Base-by-base conservation (phyloP, 805 yeast genomes). In the Saccharomycopsis amapae region DNA sequence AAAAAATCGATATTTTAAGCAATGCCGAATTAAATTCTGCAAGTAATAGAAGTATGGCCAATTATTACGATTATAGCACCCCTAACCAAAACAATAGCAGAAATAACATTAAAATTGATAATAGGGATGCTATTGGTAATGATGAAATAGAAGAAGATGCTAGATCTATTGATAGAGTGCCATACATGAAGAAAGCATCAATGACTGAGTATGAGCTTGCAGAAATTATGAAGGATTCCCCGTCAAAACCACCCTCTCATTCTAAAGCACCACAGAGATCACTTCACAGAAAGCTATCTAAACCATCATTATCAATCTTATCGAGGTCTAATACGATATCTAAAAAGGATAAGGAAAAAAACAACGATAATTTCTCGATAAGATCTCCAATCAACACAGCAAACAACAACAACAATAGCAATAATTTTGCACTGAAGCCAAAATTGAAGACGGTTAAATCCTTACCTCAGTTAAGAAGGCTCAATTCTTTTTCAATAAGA, bases 381-480 rank as follows among this genome's bases (percentile, higher is more conserved):
- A 5, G 20, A 32, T 30, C 35, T 12, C 46, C 37, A n/a, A n/a
- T n/a, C n/a, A n/a, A n/a, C n/a, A n/a, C n/a, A n/a, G n/a, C n/a
- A n/a, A n/a, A n/a, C n/a, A n/a, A n/a, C n/a, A n/a, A n/a, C n/a
- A n/a, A n/a, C n/a, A n/a, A n/a, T n/a, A n/a, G n/a, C n/a, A n/a
- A n/a, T n/a, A n/a, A 23, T 9, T n/a, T 26, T 18, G 44, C 37
- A 31, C 22, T 22, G n/a, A 41, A 30, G 30, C 49, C 51, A 30
- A 46, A 33, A 17, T 37, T 50, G 23, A 50, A 48, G 25, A 50
- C 32, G 23, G 53, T 37, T 13, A 44, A 42, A 18, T 50, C 53
- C 3, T 50, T 50, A 35, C 53, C 53, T 3, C 53, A 46, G 28
- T 23, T 50, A n/a, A 15, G 48, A 22, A 23, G 45, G 26, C 38